phyloP scores from a whole-genome alignment of 1,139 yeast genomes.

The Candida sojae region DNA sequence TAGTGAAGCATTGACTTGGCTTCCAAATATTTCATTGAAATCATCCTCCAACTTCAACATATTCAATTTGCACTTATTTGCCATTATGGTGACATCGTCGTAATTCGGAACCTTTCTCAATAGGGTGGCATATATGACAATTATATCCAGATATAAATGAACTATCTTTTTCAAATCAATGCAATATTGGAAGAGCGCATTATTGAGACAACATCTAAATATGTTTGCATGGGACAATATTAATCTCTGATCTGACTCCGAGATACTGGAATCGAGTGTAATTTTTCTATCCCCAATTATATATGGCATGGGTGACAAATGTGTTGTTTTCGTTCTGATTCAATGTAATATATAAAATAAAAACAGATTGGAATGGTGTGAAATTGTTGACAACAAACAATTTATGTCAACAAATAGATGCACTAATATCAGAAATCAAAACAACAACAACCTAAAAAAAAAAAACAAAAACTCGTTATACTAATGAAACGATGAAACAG shows the following conservation, averaged over 20 bases:
- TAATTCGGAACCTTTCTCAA: constrained; percentile 43
- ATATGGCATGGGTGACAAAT: constrained; percentile 29
- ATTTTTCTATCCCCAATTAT: constrained; percentile 34
- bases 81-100: constrained; percentile 43
- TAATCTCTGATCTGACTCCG: constrained; percentile 26
- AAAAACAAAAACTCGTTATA: no score
- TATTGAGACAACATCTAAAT: constrained; percentile 37
- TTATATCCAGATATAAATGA: constrained; percentile 40
- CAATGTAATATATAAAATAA: no score
- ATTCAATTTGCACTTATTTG: constrained; percentile 24
- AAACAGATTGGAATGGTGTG: no score
- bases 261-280: constrained; percentile 20
- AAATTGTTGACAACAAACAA: no score
- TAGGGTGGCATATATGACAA: constrained; percentile 43
- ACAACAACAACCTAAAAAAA: no score
- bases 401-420: no score
- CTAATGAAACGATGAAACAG: background rate
- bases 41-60: constrained; percentile 34
- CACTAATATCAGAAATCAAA: no score
- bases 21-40: constrained; percentile 32
- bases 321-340: no score
- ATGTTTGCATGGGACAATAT: constrained; percentile 30
- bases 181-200: constrained; percentile 30
- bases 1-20: background rate
- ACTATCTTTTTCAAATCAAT: constrained; percentile 32